These are phyloP conservation scores for Saccharomycopsis sp. DNA, from an alignment of 805 yeast genomes.

Conservation along the genomic window DNA sequence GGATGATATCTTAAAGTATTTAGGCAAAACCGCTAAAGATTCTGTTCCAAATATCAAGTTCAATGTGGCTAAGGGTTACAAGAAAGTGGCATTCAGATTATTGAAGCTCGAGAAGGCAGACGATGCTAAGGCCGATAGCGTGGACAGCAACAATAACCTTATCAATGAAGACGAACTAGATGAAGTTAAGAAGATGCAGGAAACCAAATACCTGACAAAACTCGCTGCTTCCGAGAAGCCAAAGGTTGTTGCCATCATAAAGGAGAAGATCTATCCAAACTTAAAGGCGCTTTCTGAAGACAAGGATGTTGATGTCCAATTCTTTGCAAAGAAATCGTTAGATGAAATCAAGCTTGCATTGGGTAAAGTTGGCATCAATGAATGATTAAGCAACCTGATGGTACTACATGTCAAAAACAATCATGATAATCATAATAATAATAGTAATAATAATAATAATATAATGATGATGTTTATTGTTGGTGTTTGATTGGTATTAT, in stretches of 20 bases:
- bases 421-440: no score
- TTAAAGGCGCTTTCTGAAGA: constrained; percentile 64
- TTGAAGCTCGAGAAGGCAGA: constrained; percentile 22
- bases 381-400: background rate
- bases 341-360: constrained; percentile 28
- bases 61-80: constrained; percentile 82
- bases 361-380: constrained; percentile 7
- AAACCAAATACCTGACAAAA: constrained; percentile 25
- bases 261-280: constrained; percentile 51
- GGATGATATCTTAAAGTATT: constrained; percentile 69
- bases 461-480: constrained; percentile 3
- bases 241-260: constrained; percentile 33
- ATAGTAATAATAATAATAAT: background rate
- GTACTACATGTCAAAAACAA: background rate
- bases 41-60: constrained; percentile 92
- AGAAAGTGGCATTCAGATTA: constrained; percentile 49
- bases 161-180: constrained; percentile 13
- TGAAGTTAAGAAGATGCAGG: constrained; percentile 23
- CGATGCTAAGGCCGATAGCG: constrained; percentile 11
- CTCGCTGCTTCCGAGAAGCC: constrained; percentile 16
- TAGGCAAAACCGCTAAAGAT: constrained; percentile 65
- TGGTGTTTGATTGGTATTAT: background rate
- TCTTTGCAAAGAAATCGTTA: constrained; percentile 66
- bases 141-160: constrained; percentile 13
- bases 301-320: constrained; percentile 83